Evolutionary conservation across 305 asterid genomes (phyloP), one percentile per base, ranked within the genome.

Genomic region (Andrographis paniculata): DNA sequence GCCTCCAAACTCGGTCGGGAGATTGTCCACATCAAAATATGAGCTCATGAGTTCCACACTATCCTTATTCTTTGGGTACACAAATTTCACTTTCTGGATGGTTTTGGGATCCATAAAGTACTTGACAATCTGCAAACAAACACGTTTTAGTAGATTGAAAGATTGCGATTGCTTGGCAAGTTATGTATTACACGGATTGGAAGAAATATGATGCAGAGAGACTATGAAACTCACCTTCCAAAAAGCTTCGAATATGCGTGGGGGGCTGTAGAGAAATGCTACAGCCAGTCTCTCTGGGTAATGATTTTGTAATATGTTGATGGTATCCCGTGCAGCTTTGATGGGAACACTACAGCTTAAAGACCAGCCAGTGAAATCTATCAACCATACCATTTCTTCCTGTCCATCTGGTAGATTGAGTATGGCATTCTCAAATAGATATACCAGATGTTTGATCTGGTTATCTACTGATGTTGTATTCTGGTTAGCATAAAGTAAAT

Each of bases 361-460:
- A 42, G 95, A 84, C 94, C 89, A 88, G 45, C 93, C 93, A 0
- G 94, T 70, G 74, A 79, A 88, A 74, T 88, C 95, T 45, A 88
- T 88, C 49, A 88, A 61, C 97, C 97, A 88, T 20, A 82, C 78
- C 97, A 88, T 85, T 67, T 88, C 93, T 58, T 80, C 95, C 63
- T 88, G 94, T 38, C 79, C 95, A 75, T 79, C 95, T 6, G 94
- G 93, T 53, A 84, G 97, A 74, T 85, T 88, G 31, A 82, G 82
- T 52, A 84, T 76, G 22, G 97, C 95, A 53, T 88, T 88, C 60
- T 88, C 95, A 9, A 88, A 68, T 45, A 84, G 83, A 62, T 88
- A 88, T 22, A 85, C 97, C 69, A 88, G 71, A 71, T 88, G 97
- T 54, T 63, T 77, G 50, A 88, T 82, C 74, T 88, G 89, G 71